Conservation (phyloP, 164 flowering plant species). For the Chimonanthus praecox region DNA sequence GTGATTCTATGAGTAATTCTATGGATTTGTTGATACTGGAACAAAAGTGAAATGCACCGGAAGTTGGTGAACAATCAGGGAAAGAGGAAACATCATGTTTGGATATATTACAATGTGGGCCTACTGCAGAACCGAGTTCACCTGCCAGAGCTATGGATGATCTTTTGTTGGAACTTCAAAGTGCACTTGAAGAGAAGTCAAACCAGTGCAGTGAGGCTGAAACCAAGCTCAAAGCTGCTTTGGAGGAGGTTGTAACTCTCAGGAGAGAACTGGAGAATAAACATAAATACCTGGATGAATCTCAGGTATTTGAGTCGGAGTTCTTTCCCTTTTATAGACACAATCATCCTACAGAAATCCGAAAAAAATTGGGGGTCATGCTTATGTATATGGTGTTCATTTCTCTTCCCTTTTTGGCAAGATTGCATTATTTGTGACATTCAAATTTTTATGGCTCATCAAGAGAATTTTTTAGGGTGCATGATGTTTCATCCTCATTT, state of each 20-base stretch:
- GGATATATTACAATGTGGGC: conserved; percentile 31
- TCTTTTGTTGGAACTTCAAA: conserved; percentile 50
- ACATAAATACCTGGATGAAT: conserved; percentile 77
- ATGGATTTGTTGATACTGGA: conserved; percentile 82
- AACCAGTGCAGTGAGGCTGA: conserved; percentile 56
- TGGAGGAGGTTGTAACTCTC: conserved; percentile 60
- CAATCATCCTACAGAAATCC: neutral
- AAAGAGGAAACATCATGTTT: conserved; percentile 50
- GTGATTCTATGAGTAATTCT: conserved; percentile 9
- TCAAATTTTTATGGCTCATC: no score
- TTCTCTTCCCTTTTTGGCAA: no score
- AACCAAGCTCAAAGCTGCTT: conserved; percentile 49
- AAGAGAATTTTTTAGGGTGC: no score
- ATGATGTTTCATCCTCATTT: no score
- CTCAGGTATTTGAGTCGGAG: conserved; percentile 53
- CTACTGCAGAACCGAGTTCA: conserved; percentile 28
- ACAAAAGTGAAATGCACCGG: conserved; percentile 48
- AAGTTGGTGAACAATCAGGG: conserved; percentile 34
- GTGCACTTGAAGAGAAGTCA: conserved; percentile 52
- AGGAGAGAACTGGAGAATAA: conserved; percentile 64
- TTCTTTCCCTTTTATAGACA: neutral
- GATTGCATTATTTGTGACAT: no score
- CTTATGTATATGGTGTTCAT: no score
- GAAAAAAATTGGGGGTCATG: no score
- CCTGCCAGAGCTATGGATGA: conserved; percentile 30